phyloP scores from a whole-genome alignment of 192 early-diverging fungal species.

The Linnemannia elongata region DNA sequence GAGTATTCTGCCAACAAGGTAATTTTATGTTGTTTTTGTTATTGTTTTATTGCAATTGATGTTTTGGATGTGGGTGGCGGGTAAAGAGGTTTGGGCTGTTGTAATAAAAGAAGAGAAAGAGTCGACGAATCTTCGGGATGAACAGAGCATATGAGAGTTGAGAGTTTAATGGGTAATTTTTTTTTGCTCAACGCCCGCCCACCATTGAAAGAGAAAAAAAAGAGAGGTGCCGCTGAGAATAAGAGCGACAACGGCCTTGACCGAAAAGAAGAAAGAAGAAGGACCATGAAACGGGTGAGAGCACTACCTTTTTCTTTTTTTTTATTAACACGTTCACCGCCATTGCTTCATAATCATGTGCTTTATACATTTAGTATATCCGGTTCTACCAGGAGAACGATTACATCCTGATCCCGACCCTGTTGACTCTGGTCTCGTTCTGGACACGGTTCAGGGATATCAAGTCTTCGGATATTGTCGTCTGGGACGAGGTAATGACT shows the following conservation, averaged over 20 bases:
- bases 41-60: not conserved
- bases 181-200: not conserved
- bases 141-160: not conserved
- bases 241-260: too few species aligned
- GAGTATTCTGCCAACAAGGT: constrained; percentile 66
- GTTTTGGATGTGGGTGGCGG: not conserved
- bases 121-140: not conserved
- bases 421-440: constrained; percentile 74
- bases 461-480: constrained; percentile 68
- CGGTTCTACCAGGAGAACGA: constrained; percentile 64
- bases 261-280: too few species aligned
- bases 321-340: not conserved
- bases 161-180: not conserved
- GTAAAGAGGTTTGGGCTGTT: too few species aligned
- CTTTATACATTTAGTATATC: constrained; percentile 34
- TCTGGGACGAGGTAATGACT: constrained; percentile 79
- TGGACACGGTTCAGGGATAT: constrained; percentile 77
- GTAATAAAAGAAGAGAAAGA: not conserved
- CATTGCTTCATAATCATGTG: not conserved
- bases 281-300: too few species aligned
- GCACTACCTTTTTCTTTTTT: too few species aligned
- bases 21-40: not conserved
- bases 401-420: constrained; percentile 59
- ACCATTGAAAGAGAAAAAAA: not conserved
- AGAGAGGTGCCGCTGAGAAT: too few species aligned